Evolutionary conservation across 805 yeast species (phyloP).

Genomic region (Cyberlindnera xishuangbannaensis): DNA sequence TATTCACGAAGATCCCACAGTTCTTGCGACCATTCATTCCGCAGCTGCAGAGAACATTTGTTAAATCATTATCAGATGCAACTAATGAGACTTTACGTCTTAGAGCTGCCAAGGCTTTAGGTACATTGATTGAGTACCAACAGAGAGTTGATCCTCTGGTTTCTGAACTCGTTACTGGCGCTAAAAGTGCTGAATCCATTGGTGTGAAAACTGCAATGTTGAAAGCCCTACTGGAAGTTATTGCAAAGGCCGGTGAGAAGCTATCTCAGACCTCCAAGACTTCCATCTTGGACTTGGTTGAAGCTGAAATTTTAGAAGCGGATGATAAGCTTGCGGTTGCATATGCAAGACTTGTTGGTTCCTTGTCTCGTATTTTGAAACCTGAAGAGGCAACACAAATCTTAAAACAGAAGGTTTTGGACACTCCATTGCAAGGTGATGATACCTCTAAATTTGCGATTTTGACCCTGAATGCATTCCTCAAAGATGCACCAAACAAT

Average conservation of each 20-base stretch:
- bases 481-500: slow-evolving; percentile 68
- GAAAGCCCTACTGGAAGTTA: slow-evolving; percentile 78
- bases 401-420: slow-evolving; percentile 53
- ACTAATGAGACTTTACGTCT: slow-evolving; percentile 64
- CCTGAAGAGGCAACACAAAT: slow-evolving; percentile 58
- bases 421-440: slow-evolving; percentile 34
- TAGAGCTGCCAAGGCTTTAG: slow-evolving; percentile 86
- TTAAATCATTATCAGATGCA: slow-evolving; percentile 80
- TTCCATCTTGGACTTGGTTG: slow-evolving; percentile 65
- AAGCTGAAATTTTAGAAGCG: slow-evolving; percentile 53
- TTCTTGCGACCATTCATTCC: slow-evolving; percentile 94
- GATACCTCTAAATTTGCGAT: slow-evolving; percentile 57
- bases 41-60: slow-evolving; percentile 94
- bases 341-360: slow-evolving; percentile 74
- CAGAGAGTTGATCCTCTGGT: slow-evolving; percentile 93
- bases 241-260: slow-evolving; percentile 69
- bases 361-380: slow-evolving; percentile 62
- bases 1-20: slow-evolving; percentile 81
- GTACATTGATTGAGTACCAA: slow-evolving; percentile 81
- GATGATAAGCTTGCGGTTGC: slow-evolving; percentile 65
- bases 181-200: slow-evolving; percentile 53
- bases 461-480: slow-evolving; percentile 70
- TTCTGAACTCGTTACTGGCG: slow-evolving; percentile 74
- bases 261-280: slow-evolving; percentile 69
- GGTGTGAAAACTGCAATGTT: slow-evolving; percentile 85